Base-by-base conservation (phyloP, 495 filamentous ascomycete species). In the Lasiosphaeria ovina region DNA sequence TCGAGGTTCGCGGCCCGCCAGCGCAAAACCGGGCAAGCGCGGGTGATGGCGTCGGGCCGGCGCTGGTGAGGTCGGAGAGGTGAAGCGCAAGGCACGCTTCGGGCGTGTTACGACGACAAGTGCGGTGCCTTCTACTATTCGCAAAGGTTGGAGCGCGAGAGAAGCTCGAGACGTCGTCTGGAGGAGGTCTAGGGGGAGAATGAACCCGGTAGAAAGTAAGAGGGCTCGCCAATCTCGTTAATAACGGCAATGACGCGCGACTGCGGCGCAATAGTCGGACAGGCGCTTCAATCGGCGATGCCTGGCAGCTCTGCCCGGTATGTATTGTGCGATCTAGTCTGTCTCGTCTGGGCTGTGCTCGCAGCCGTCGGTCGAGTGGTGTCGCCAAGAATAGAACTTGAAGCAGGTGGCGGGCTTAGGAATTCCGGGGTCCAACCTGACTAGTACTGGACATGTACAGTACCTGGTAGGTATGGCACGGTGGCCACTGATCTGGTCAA, bases 1-100 rank as follows among this genome's bases (percentile, higher is more conserved):
- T 60, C 59, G 68, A 59, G 44, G 36, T 55, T 52, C 56, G 54
- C 57, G 36, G 42, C 49, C 38, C 32, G 55, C 14, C 55, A 59
- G 61, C 58, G 60, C 62, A 59, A 59, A 50, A 65, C 58, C 60
- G 40, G 57, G 38, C 62, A 53, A 57, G 52, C 51, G 59, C 58
- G 51, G 17, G 54, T 14, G 40, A 50, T 53, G 44, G 12, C 4
- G 44, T 35, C 53, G 12, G 40, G 60, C 55, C 24, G 61, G 42
- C 34, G 42, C 57, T 44, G 35, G 57, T 44, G 33, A 51, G 54
- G 12, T 47, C 33, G 10, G 24, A 24, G 24, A 24, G 24, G 24
- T 24, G 33, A 42, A 49, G 62, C 58, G 59, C 58, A 55, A 55
- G 53, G 45, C 49, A 58, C 35, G 62, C 58, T 59, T 45, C 32